A percentile compares a stretch with the other conserved stretches of the same genome.
These are phyloP conservation scores for Blakeslea trispora DNA, from an alignment of 371 early-diverging fungal species.

Conservation along the genomic window DNA sequence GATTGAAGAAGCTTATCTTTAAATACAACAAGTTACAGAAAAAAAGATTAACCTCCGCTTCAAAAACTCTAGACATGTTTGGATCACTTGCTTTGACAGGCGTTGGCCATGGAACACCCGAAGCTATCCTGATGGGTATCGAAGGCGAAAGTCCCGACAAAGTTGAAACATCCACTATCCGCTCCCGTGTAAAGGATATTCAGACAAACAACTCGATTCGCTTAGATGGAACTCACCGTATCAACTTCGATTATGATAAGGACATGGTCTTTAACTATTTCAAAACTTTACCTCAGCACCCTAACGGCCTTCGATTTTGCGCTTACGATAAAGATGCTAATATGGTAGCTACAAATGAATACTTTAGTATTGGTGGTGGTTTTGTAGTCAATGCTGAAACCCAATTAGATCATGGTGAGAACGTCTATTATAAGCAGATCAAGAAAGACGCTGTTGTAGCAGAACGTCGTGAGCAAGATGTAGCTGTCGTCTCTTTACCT, in stretches of 20 bases:
- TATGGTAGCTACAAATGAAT: constrained; percentile 90
- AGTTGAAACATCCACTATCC: constrained; percentile 83
- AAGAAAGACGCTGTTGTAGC: constrained; percentile 31
- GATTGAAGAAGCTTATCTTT: not conserved
- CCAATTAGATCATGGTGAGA: constrained; percentile 83
- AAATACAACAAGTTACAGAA: constrained; percentile 4
- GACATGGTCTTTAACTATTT: constrained; percentile 85
- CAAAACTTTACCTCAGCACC: constrained; percentile 90
- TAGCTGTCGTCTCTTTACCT: constrained; percentile 83
- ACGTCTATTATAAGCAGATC: constrained; percentile 78
- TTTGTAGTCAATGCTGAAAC: constrained; percentile 93
- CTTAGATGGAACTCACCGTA: constrained; percentile 75
- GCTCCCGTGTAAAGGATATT: constrained; percentile 75
- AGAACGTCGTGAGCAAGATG: constrained; percentile 65
- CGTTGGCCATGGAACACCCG: constrained; percentile 92
- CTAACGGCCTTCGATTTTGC: constrained; percentile 94
- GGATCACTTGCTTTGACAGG: constrained; percentile 95
- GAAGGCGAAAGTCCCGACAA: constrained; percentile 93
- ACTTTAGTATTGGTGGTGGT: constrained; percentile 95
- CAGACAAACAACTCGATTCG: constrained; percentile 65
- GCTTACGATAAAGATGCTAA: constrained; percentile 79
- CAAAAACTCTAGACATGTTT: constrained; percentile 70
- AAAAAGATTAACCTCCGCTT: constrained; percentile 5
- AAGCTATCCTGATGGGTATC: constrained; percentile 87
- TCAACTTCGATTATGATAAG: constrained; percentile 81